These are phyloP conservation scores for Collariella sp. DNA, from an alignment of 495 filamentous ascomycete species.

Conservation along the genomic window DNA sequence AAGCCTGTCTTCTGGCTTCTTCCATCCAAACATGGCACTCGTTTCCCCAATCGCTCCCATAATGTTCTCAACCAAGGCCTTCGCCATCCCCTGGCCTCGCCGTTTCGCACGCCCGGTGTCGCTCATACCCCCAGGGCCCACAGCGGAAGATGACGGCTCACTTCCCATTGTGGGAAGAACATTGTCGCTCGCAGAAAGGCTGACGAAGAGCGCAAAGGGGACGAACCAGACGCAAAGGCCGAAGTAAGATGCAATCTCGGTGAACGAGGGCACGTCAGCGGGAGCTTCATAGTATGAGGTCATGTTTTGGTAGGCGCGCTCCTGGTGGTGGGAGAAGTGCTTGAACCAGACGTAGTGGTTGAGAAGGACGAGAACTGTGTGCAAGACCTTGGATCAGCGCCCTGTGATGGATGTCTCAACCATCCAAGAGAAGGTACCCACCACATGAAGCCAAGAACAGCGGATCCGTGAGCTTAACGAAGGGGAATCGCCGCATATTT, in stretches of 20 bases:
- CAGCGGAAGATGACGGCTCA: conserved; percentile 30
- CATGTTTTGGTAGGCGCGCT: conserved; percentile 37
- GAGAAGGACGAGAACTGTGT: conserved; percentile 63
- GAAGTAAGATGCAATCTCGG: conserved; percentile 92
- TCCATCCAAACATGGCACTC: conserved; percentile 60
- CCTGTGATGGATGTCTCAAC: neutral
- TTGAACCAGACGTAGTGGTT: conserved; percentile 97
- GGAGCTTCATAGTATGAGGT: conserved; percentile 49
- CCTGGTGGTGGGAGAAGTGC: conserved; percentile 66
- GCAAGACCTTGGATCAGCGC: neutral
- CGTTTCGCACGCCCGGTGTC: conserved; percentile 39
- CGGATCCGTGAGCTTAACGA: conserved; percentile 82
- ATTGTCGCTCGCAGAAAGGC: conserved; percentile 85
- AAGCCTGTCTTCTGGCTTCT: conserved; percentile 37
- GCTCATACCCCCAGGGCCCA: conserved; percentile 19
- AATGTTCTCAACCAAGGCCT: conserved; percentile 73
- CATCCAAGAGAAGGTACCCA: conserved; percentile 24
- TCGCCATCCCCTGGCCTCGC: conserved; percentile 77
- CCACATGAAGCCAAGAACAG: conserved; percentile 79
- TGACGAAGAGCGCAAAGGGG: conserved; percentile 91
- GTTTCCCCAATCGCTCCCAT: conserved; percentile 65
- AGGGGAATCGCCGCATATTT: conserved; percentile 80
- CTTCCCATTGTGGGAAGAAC: conserved; percentile 76
- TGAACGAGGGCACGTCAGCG: conserved; percentile 69
- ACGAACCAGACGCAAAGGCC: conserved; percentile 95